phyloP scores from a whole-genome alignment of 345 rosid species.

The Eucalyptus pauciflora region DNA sequence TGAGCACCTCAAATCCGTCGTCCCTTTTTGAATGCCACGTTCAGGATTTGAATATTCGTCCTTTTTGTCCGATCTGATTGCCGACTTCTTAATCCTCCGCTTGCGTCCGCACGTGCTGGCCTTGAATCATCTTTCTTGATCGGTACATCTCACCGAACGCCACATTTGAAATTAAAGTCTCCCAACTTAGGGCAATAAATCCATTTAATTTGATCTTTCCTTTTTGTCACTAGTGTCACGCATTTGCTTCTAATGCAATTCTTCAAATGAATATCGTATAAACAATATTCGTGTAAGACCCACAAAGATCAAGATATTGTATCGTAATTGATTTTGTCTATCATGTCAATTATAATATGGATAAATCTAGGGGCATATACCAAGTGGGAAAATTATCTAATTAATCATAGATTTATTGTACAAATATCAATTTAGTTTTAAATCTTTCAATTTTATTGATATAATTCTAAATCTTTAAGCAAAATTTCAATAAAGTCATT shows the following conservation, averaged over 20 bases:
- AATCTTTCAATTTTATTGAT: fast-evolving
- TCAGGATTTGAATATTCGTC: neutral
- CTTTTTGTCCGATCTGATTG: neutral
- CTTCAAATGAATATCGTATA: neutral
- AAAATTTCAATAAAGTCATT: fast-evolving
- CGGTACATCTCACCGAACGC: neutral
- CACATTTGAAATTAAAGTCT: neutral
- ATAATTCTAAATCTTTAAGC: neutral
- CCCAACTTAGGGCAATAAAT: neutral
- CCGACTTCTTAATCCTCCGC: neutral
- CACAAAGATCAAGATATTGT: neutral
- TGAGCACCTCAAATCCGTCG: neutral
- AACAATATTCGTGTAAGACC: neutral
- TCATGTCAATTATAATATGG: neutral
- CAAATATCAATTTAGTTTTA: neutral
- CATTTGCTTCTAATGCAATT: neutral
- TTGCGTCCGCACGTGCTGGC: slow-evolving; percentile 4
- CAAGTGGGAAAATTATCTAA: neutral
- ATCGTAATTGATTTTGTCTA: neutral
- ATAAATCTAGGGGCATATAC: neutral
- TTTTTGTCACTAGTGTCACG: neutral
- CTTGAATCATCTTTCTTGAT: neutral
- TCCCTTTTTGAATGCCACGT: neutral
- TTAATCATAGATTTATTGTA: fast-evolving
- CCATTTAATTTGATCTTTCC: neutral